phyloP scores from a whole-genome alignment of 2,329 filamentous ascomycete genomes.

The Pseudocercospora macadamiae region DNA sequence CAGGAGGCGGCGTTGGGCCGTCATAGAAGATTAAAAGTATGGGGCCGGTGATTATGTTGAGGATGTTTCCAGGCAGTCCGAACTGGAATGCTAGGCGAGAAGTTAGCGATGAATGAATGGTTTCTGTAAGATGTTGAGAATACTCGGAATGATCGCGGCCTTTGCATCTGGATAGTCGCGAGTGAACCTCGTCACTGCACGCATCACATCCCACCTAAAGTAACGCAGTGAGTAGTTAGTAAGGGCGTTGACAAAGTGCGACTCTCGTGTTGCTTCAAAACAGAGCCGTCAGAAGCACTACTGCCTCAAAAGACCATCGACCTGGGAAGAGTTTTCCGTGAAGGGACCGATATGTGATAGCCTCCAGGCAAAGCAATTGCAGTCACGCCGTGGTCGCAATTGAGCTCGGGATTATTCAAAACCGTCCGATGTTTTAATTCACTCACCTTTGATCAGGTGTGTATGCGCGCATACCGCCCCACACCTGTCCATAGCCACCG shows the following conservation, averaged over 20 bases:
- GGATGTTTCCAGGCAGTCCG: slow-evolving; percentile 18
- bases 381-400: too few species aligned
- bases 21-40: slow-evolving; percentile 28
- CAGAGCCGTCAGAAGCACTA: too few species aligned
- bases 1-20: slow-evolving; percentile 18
- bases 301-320: too few species aligned
- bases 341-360: too few species aligned
- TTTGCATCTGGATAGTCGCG: slow-evolving; percentile 22
- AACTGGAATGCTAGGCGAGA: slow-evolving; percentile 23
- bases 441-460: slow-evolving; percentile 18
- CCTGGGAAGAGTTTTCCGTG: too few species aligned
- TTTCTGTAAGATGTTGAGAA: not conserved
- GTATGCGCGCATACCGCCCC: slow-evolving; percentile 27
- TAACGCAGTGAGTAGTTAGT: too few species aligned
- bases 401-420: too few species aligned
- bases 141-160: slow-evolving; percentile 21
- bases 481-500: slow-evolving; percentile 22
- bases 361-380: too few species aligned
- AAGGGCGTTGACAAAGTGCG: too few species aligned
- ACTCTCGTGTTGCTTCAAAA: too few species aligned
- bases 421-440: too few species aligned
- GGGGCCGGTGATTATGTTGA: slow-evolving; percentile 25
- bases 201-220: slow-evolving; percentile 20
- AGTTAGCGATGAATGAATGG: too few species aligned
- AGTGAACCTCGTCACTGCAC: slow-evolving; percentile 22